Evolutionary conservation across 495 filamentous ascomycete species (phyloP), one percentile per base, ranked within the genome.

Genomic region (Melanomma pulvis-pyrius): DNA sequence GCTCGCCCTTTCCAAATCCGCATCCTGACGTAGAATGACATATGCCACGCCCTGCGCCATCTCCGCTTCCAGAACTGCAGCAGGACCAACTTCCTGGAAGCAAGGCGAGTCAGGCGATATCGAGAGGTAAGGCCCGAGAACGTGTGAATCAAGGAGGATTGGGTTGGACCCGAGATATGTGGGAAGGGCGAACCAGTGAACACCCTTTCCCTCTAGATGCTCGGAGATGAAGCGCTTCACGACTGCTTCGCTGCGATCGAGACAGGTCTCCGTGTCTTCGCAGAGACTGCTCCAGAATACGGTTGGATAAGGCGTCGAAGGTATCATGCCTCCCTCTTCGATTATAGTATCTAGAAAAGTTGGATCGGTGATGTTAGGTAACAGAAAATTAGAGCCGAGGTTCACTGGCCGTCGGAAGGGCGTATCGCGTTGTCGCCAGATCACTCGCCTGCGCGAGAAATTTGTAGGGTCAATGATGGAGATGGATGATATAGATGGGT

Each of bases 231-330:
- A 58, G 2, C n/a, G 4, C 3, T 29, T 29, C 7, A 58, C 55
- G 15, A 58, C 8, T 5, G 32, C 34, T 5, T 58, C 34, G 55
- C 55, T 58, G 17, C n/a, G 19, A 28, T 41, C 13, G 36, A 58
- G 32, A 21, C 55, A 58, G 21, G 13, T 46, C 4, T 58, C 55
- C 1, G 55, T 25, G 55, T 58, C 55, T 26, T 21, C n/a, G 21
- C 36, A 58, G 2, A 58, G 36, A 32, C 39, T 41, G 34, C 55
- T 58, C 55, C 55, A 41, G 55, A 58, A 58, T 13, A 58, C 55
- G 15, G 55, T 58, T 41, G 55, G 55, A 21, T 58, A 32, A 32
- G 19, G 30, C 12, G 34, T 44, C 6, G 21, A 58, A 9, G 55
- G 55, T 9, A 58, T 58, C 21, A 21, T 17, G 12, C 8, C 25